Evolutionary conservation across 495 filamentous ascomycete species (phyloP), one percentile per base, ranked within the genome.

Genomic region (Penicillium flavigenum): DNA sequence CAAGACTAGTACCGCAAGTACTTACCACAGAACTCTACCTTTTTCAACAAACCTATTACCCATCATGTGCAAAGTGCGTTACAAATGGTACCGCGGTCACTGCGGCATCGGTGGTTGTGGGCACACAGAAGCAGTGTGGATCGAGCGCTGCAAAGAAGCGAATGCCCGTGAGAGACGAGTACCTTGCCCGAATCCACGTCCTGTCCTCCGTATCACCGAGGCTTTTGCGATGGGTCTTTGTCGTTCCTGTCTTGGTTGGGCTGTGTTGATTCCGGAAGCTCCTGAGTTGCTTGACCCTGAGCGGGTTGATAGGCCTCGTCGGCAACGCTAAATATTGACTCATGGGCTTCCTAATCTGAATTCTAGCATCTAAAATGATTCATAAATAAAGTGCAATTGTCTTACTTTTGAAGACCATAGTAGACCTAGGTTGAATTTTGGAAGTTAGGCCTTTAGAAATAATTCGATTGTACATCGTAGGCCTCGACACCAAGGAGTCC

Each of bases 51-150:
- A 42, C 4, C 14, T 6, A 16, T 31, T n/a, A 14, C 10, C 29
- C 3, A 3, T 12, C 11, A 54, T 54, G 52, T 54, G 52, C 42
- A 46, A 36, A 26, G 1, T 54, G 0, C 52, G 52, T 11, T 54
- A 46, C 17, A 54, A 54, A 26, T 54, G 52, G 52, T 54, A 54
- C 16, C 41, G 52, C 17, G 52, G 52, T 16, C 42, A 54, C 29
- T 34, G 52, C 8, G 42, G 27, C 14, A 44, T 54, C 52, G 36
- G 41, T 24, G 52, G 52, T 2, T 54, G 52, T 26, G 52, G 41
- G 5, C 52, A 54, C 31, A 54, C 52, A n/a, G 52, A 54, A 27
- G 52, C 41, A 36, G 42, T 45, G 14, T 36, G 52, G 43, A 17
- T 54, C 14, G 52, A 54, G 22, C 52, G 52, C 52, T 54, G 52